Conservation (phyloP, 225 moss, liverwort and hornwort species). For the Rhytidiadelphus loreus region DNA sequence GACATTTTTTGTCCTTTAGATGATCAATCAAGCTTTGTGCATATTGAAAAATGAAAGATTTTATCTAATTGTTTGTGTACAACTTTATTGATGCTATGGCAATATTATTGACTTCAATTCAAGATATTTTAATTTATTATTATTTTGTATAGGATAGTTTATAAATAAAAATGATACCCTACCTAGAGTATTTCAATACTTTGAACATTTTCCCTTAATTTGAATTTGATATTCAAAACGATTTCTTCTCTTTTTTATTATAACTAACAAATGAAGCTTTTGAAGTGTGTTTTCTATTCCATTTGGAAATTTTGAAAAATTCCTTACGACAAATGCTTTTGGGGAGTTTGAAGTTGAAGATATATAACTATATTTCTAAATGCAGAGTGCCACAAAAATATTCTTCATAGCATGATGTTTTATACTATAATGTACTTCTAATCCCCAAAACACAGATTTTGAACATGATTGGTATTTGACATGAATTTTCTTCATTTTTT, state of each 20-base stretch:
- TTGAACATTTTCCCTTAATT: not conserved
- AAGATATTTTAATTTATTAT: not conserved
- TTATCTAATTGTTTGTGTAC: not conserved
- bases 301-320: not conserved
- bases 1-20: not conserved
- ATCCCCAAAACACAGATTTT: no score
- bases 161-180: not conserved
- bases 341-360: not conserved
- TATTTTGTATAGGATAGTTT: not conserved
- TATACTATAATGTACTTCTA: not conserved
- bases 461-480: not conserved
- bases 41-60: not conserved
- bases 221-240: not conserved
- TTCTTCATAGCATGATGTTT: no score
- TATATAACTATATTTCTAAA: accelerated
- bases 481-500: not conserved
- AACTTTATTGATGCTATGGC: not conserved
- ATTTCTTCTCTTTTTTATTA: not conserved
- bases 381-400: accelerated
- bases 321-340: not conserved
- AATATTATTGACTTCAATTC: not conserved
- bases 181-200: not conserved
- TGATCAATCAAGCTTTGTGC: not conserved
- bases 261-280: not conserved
- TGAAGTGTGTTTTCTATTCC: not conserved